Base-by-base conservation (phyloP, 2,329 filamentous ascomycete species). In the Pleurostoma richardsiae region DNA sequence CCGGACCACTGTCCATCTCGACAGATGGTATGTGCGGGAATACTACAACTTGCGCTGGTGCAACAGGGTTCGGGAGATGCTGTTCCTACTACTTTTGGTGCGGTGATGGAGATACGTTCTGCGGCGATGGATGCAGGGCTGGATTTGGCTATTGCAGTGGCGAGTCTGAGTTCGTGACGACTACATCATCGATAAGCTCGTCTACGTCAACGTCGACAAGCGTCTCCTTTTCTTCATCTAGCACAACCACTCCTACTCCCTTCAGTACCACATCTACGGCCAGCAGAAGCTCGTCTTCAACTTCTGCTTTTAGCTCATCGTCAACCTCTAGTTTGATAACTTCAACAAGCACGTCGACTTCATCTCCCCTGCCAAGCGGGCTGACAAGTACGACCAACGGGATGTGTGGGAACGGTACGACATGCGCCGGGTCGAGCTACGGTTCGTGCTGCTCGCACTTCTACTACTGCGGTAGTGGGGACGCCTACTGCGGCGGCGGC, bases 391-490 rank as follows among this genome's bases (percentile, higher is more conserved):
- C 43, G 5, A 44, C 43, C 33, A 44, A 44, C 38, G 43, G 43
- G 7, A 44, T 40, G 43, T 44, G 43, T 31, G 43, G 43, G n/a
- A 44, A 44, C 28, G 30, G 30, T 6, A 44, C 43, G 10, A 44
- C 43, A n/a, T 44, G 43, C 11, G 36, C 43, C 27, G 43, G 43
- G 0, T 44, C 39, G 6, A 29, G 43, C 26, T 31, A 36, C 38
- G 43, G 43, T 3, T 29, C 36, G 36, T 44, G 43, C 10, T 44
- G 43, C 28, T 44, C 43, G 3, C 30, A 44, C 5, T 44, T 29
- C 43, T 44, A 36, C 30, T 44, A 44, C 36, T 44, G 43, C 26
- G 43, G 43, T 6, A 39, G 33, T 26, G 31, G 33, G 28, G 4
- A 31, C 10, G 43, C 31, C 10, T 44, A 29, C 30, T 44, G 43